Percentiles rank a stretch among this genome's conserved stretches.
phyloP scores from a whole-genome alignment of 768 basidiomycete species.

The Russula sp. region DNA sequence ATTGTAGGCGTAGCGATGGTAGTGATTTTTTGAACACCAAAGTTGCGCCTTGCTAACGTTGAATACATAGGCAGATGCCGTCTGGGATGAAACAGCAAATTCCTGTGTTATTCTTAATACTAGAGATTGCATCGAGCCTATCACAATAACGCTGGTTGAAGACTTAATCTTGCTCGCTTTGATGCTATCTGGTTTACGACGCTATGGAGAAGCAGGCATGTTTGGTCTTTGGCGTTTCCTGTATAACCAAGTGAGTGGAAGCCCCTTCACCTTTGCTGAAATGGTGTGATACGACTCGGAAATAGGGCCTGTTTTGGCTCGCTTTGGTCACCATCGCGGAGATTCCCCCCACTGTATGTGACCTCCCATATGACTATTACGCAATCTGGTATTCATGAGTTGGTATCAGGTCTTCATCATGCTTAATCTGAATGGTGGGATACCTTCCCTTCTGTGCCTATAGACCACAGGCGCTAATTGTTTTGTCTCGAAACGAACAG shows the following conservation, averaged over 20 bases:
- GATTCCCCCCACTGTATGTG: conserved; percentile 23
- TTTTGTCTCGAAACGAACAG: background rate
- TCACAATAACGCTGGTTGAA: conserved; percentile 18
- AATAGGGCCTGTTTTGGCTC: conserved; percentile 25
- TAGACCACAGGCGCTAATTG: background rate
- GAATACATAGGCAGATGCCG: conserved; percentile 3
- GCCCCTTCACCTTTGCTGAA: background rate
- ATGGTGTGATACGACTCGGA: background rate
- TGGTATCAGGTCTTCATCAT: conserved; percentile 17
- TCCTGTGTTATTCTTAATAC: conserved; percentile 15
- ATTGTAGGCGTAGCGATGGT: conserved; percentile 12
- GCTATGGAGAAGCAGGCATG: conserved; percentile 21
- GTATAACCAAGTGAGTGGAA: conserved; percentile 20
- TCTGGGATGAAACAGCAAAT: background rate
- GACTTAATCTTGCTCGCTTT: conserved; percentile 19
- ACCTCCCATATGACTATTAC: background rate
- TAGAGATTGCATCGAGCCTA: background rate
- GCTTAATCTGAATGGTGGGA: conserved; percentile 22
- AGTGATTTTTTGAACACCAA: background rate
- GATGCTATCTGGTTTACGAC: conserved; percentile 24
- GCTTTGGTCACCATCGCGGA: conserved; percentile 25
- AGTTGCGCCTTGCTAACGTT: background rate
- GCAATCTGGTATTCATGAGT: background rate
- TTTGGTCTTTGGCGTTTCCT: conserved; percentile 25
- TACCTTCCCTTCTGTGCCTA: background rate